Conservation (phyloP, 805 yeast genomes). For the Kodamaea leandrae region DNA sequence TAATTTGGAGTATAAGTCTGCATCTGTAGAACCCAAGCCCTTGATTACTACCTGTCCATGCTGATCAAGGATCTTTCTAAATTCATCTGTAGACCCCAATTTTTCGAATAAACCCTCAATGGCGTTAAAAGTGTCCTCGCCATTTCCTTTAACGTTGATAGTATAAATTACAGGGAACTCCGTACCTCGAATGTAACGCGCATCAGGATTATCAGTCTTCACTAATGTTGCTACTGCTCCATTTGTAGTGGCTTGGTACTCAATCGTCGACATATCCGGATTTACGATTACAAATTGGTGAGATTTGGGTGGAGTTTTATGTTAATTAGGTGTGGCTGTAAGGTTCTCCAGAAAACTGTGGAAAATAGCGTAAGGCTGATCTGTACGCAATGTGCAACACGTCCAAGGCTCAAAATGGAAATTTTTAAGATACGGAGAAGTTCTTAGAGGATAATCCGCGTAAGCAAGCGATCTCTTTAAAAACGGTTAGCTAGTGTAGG, state of each 20-base stretch:
- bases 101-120: constrained; percentile 6
- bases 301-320: too few species aligned
- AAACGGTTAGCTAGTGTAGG: too few species aligned
- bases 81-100: constrained; percentile 6
- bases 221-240: not conserved
- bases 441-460: too few species aligned
- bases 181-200: constrained; percentile 7
- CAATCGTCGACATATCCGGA: not conserved
- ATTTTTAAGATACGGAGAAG: too few species aligned
- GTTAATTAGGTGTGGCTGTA: not conserved
- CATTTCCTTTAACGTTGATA: not conserved
- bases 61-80: constrained; percentile 5
- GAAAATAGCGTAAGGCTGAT: too few species aligned
- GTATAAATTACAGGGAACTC: constrained; percentile 7
- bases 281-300: too few species aligned
- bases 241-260: not conserved
- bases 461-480: too few species aligned
- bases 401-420: too few species aligned
- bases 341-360: too few species aligned
- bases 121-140: not conserved
- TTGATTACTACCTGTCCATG: constrained; percentile 11
- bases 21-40: constrained; percentile 8
- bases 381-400: too few species aligned
- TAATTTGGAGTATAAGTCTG: constrained; percentile 7
- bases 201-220: not conserved